Evolutionary conservation across 768 basidiomycete genomes (phyloP).

Genomic region (Suillus cothurnatus): DNA sequence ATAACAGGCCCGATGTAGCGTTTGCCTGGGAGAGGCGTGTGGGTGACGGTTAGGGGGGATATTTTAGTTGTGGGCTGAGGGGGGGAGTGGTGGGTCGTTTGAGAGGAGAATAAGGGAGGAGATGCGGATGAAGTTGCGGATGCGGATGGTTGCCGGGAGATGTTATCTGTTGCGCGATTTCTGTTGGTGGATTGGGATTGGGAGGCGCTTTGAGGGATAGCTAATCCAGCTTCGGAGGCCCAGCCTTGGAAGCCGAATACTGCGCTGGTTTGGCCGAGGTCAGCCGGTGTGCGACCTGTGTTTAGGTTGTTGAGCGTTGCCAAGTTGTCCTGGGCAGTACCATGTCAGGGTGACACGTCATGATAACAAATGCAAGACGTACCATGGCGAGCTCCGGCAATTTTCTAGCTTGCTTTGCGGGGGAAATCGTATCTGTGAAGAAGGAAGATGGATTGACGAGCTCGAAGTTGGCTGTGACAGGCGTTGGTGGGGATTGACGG

Average conservation of each 20-base stretch:
- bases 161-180: conserved; percentile 29
- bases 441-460: conserved; percentile 32
- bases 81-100: no score
- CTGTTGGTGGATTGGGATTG: conserved; percentile 17
- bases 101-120: conserved; percentile 22
- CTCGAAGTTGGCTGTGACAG: conserved; percentile 11
- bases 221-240: conserved; percentile 33
- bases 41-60: conserved; percentile 26
- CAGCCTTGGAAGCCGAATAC: conserved; percentile 31
- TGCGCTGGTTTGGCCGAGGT: conserved; percentile 6
- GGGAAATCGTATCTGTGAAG: conserved; percentile 21
- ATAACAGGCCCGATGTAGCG: conserved; percentile 36
- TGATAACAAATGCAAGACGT: conserved; percentile 8
- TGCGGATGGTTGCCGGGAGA: conserved; percentile 27
- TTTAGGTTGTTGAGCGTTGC: conserved; percentile 30
- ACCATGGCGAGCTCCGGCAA: conserved; percentile 35
- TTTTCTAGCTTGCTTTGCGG: conserved; percentile 27
- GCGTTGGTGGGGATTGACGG: conserved; percentile 10
- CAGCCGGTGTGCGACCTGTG: conserved; percentile 23
- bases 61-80: conserved; percentile 24
- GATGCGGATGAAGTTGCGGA: conserved; percentile 23
- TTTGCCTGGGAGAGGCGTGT: conserved; percentile 27
- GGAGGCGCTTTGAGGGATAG: conserved; percentile 5
- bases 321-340: conserved; percentile 25
- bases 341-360: conserved; percentile 4